Conservation (phyloP, 2,329 filamentous ascomycete genomes). For the Sclerotinia spermophila region DNA sequence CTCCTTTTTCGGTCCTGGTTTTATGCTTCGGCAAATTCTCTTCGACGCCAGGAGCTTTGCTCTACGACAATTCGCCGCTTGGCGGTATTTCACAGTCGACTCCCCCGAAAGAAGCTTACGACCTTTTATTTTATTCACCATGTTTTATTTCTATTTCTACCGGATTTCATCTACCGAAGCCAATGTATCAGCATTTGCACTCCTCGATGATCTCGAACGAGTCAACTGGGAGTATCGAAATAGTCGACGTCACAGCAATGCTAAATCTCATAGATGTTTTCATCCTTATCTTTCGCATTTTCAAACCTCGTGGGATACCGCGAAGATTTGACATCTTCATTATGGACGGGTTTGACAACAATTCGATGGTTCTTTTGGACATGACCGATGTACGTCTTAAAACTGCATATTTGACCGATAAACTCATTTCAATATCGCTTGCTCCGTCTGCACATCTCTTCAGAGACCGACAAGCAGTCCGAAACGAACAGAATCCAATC, state of each 20-base stretch:
- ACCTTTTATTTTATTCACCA: neutral
- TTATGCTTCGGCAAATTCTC: neutral
- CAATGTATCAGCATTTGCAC: neutral
- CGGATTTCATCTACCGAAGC: neutral
- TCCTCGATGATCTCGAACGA: neutral
- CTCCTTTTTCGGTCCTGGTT: neutral
- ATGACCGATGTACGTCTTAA: conserved; percentile 16
- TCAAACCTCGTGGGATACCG: neutral
- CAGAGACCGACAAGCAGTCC: neutral
- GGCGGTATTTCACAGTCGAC: neutral
- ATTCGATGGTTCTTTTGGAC: conserved; percentile 3
- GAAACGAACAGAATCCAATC: conserved; percentile 5
- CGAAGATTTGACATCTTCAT: neutral
- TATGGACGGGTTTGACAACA: neutral
- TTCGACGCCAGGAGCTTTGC: neutral
- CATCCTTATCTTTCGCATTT: neutral
- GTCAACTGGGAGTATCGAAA: neutral
- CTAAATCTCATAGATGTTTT: neutral
- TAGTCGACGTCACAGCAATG: neutral
- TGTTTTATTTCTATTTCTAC: neutral
- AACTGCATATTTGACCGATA: conserved; percentile 11
- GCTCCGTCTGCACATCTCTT: neutral
- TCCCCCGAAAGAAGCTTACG: neutral
- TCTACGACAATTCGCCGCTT: neutral
- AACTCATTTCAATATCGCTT: conserved; percentile 5